Evolutionary conservation across 2,329 filamentous ascomycete species (phyloP), one percentile per base, ranked within the genome.

Genomic region (Epicoccum sorghinum): DNA sequence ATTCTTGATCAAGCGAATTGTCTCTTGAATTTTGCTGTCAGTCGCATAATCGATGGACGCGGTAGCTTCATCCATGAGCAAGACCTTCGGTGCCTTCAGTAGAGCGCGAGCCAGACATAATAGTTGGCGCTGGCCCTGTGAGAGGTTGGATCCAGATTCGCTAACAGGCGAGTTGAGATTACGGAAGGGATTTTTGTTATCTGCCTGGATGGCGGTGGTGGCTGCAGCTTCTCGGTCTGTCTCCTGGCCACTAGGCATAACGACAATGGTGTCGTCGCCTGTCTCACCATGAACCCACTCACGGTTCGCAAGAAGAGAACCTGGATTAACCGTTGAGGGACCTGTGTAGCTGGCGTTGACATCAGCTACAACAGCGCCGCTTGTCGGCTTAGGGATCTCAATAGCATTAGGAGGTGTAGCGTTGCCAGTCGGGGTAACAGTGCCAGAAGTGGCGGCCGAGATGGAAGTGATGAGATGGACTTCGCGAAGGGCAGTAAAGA

Each of bases 31-130:
- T 79, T 96, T 97, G 44, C 88, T 83, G 69, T 99, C 95, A 2
- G 95, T 99, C 4, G 88, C 89, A 76, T 98, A 98, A 77, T 99
- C 95, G 69, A 99, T 98, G 0, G 91, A 96, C 0, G 95, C 95
- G 0, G 95, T 99, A 0, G 95, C 95, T 79, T 99, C 95, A 75
- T 99, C 95, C 95, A 99, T 98, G 70, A 99, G 89, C n/a, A 99
- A 81, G 1, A 99, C 92, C 61, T 90, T 93, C 0, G 95, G 93
- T 30, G 86, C 85, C 77, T 96, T 97, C 59, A 99, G 88, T 63
- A 99, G 86, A 0, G 95, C 95, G 50, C 95, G 88, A 0, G 93
- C 95, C 8, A 99, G 86, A 71, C 95, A 99, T 51, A 99, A 81
- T 8, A 99, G 87, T 75, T 99, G 95, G 7, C 95, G 87, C 74